A percentile compares a stretch with the other conserved stretches of the same genome.
These are phyloP conservation scores for Aristolochia californica DNA, from an alignment of 164 flowering plant genomes.

Conservation along the genomic window DNA sequence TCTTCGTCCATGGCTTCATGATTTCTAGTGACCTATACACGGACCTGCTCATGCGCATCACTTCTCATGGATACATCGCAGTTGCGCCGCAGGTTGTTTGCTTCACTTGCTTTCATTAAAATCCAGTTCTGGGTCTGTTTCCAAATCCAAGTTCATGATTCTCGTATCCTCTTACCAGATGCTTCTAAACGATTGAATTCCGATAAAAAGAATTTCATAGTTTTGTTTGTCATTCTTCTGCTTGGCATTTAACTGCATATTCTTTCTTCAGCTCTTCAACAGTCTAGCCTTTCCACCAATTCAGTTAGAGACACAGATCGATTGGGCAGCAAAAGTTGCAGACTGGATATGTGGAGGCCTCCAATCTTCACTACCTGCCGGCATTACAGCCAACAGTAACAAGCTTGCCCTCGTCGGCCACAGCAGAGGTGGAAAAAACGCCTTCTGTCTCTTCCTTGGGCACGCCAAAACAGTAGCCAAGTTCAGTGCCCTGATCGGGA, in stretches of 20 bases:
- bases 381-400: constrained; percentile 28
- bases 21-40: too few species aligned
- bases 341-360: constrained; percentile 57
- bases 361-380: constrained; percentile 28
- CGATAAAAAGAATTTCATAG: too few species aligned
- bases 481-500: constrained; percentile 62
- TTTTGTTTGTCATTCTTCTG: too few species aligned
- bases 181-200: too few species aligned
- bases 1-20: constrained; percentile 85
- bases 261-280: too few species aligned
- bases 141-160: too few species aligned
- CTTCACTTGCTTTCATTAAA: too few species aligned
- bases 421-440: constrained; percentile 77
- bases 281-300: too few species aligned
- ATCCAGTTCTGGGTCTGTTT: too few species aligned
- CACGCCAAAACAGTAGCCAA: constrained; percentile 25
- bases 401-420: constrained; percentile 68
- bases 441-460: constrained; percentile 53
- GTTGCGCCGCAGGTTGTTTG: constrained; percentile 86
- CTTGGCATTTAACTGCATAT: too few species aligned
- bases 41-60: constrained; percentile 51
- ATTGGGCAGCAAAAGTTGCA: constrained; percentile 34
- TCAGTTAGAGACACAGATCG: too few species aligned
- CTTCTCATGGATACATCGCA: constrained; percentile 88
- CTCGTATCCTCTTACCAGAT: too few species aligned